phyloP scores from a whole-genome alignment of 2,329 filamentous ascomycete genomes.

The Xylaria digitata region DNA sequence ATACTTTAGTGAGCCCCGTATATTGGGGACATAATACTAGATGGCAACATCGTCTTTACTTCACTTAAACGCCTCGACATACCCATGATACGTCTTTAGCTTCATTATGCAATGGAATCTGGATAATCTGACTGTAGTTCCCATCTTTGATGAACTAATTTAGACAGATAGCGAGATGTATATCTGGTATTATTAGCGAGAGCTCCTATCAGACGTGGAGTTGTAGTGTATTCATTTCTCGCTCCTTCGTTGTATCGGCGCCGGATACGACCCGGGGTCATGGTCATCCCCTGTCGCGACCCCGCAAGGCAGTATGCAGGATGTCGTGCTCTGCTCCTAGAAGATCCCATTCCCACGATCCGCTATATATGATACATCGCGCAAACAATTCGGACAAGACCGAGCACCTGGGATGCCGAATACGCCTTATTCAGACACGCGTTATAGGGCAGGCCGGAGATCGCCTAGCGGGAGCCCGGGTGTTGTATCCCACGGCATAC shows the following conservation, averaged over 20 bases:
- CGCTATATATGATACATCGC: neutral
- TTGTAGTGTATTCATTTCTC: neutral
- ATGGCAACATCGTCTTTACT: neutral
- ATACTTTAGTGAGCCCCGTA: neutral
- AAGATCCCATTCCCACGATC: no score
- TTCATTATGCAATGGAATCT: neutral
- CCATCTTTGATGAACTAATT: no score
- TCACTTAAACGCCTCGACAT: neutral
- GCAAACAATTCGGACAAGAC: no score
- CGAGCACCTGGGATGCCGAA: no score
- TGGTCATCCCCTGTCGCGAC: conserved; percentile 2
- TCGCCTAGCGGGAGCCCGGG: no score
- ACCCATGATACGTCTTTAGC: no score
- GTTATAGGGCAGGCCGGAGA: no score
- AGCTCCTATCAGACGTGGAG: neutral
- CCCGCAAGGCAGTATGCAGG: neutral
- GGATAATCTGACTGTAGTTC: no score
- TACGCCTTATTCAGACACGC: no score
- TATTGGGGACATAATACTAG: conserved; percentile 3
- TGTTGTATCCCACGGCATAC: no score
- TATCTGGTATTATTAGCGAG: neutral
- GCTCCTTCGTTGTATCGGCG: neutral
- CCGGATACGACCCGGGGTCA: neutral
- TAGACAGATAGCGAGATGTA: neutral
- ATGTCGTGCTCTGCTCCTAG: neutral